Evolutionary conservation across 345 rosid species (phyloP).

Genomic region (Viola odorata): DNA sequence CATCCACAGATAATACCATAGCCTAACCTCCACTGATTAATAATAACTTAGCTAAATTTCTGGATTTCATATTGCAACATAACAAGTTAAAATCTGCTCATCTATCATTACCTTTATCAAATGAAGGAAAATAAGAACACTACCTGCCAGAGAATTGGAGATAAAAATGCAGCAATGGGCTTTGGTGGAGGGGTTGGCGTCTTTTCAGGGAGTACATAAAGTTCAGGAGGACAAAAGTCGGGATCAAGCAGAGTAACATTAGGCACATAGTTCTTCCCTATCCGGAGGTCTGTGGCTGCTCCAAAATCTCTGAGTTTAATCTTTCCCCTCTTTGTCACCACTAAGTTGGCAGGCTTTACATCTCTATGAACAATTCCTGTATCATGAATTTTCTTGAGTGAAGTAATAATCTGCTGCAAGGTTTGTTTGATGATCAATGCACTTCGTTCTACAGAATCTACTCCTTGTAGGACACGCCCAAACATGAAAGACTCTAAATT

Average conservation of each 20-base stretch:
- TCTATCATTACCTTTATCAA: too few species aligned
- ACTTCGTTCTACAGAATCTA: constrained; percentile 60
- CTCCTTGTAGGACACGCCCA: constrained; percentile 73
- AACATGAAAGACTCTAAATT: constrained; percentile 85
- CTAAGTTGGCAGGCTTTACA: constrained; percentile 88
- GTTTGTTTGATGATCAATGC: constrained; percentile 88
- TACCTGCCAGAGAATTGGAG: constrained; percentile 94
- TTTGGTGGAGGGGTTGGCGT: constrained; percentile 93
- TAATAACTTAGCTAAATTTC: too few species aligned
- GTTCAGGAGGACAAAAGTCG: too few species aligned
- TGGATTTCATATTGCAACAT: too few species aligned
- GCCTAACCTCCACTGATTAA: too few species aligned
- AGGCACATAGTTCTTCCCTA: constrained; percentile 88
- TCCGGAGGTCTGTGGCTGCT: constrained; percentile 92
- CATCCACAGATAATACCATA: too few species aligned
- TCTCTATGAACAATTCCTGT: constrained; percentile 94
- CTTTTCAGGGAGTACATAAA: constrained; percentile 90
- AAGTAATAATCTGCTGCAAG: constrained; percentile 83
- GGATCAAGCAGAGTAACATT: constrained; percentile 57
- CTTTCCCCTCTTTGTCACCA: constrained; percentile 83
- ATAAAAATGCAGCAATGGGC: constrained; percentile 85
- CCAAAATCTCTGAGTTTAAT: constrained; percentile 96
- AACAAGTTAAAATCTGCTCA: too few species aligned
- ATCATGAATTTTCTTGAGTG: constrained; percentile 78
- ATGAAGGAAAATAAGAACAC: not conserved